Evolutionary conservation across 2,329 filamentous ascomycete genomes (phyloP).

Genomic region (Diaporthe citriasiana): DNA sequence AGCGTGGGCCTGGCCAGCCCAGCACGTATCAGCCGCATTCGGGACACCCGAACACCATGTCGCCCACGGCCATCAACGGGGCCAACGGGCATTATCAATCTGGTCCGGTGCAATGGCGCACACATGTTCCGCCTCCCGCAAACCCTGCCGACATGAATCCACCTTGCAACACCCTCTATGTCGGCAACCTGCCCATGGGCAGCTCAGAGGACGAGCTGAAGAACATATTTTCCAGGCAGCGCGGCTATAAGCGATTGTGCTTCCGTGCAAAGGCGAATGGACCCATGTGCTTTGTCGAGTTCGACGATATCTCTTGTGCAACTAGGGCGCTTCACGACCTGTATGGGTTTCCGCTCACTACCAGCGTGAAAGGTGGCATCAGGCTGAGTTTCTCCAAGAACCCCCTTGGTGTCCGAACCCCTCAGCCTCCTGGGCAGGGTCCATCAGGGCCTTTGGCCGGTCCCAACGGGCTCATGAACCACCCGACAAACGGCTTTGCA

Average conservation of each 20-base stretch:
- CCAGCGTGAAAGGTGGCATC: constrained; percentile 95
- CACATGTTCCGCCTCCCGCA: constrained; percentile 72
- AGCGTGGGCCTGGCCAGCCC: constrained; percentile 53
- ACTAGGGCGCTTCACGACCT: constrained; percentile 92
- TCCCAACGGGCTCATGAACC: constrained; percentile 70
- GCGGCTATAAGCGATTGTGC: constrained; percentile 94
- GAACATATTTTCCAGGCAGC: constrained; percentile 90
- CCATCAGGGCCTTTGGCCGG: constrained; percentile 61
- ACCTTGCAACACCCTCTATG: constrained; percentile 97
- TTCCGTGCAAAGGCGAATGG: constrained; percentile 96
- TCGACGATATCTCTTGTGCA: constrained; percentile 92
- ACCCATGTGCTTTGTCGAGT: constrained; percentile 99
- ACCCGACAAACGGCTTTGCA: constrained; percentile 71
- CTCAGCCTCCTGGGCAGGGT: constrained; percentile 68
- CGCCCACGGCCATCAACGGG: constrained; percentile 67
- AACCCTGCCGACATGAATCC: constrained; percentile 98
- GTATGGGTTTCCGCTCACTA: constrained; percentile 88
- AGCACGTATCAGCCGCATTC: constrained; percentile 54
- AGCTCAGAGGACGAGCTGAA: constrained; percentile 97
- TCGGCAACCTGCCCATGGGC: constrained; percentile 94
- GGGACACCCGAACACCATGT: constrained; percentile 64
- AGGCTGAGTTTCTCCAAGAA: constrained; percentile 98
- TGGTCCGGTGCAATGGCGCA: constrained; percentile 5
- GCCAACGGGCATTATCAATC: constrained; percentile 40
- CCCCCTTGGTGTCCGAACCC: constrained; percentile 89